phyloP scores from a whole-genome alignment of 257 asterid species.

The Jaltomata sinuosa region DNA sequence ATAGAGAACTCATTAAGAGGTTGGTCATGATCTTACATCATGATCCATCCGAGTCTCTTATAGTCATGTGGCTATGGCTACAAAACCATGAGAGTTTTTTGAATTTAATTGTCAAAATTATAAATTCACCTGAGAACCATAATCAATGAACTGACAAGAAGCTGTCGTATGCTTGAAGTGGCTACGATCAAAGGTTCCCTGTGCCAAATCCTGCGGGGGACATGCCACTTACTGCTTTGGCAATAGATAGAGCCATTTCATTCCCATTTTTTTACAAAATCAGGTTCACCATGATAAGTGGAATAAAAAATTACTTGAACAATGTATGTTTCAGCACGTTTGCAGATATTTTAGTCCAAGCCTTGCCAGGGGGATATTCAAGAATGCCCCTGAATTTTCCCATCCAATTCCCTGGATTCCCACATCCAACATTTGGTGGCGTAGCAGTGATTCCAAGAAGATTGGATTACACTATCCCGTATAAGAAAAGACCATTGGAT shows the following conservation, averaged over 20 bases:
- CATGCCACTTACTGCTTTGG: not conserved
- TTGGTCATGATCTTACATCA: not conserved
- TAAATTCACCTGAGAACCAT: not conserved
- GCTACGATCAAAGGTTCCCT: not conserved
- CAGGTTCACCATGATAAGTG: conserved; percentile 4
- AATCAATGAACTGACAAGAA: not conserved
- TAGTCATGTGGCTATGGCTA: conserved; percentile 7
- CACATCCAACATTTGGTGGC: conserved; percentile 11
- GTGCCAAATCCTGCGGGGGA: not conserved
- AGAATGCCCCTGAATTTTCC: not conserved
- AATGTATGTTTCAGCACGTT: not conserved
- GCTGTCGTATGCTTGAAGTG: not conserved
- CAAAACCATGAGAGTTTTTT: not conserved
- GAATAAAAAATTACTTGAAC: not conserved
- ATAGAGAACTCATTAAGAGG: not conserved
- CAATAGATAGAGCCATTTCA: not conserved
- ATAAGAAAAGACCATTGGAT: not conserved
- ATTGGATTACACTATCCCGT: not conserved
- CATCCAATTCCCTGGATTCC: conserved; percentile 7
- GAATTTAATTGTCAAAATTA: not conserved
- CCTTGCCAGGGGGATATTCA: not conserved
- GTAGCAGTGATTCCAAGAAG: not conserved
- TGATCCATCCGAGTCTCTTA: not conserved
- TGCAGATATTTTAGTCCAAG: not conserved
- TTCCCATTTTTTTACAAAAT: not conserved